Evolutionary conservation across 192 early-diverging fungal species (phyloP), one percentile per base, ranked within the genome.

Genomic region (Coemansia sp.): DNA sequence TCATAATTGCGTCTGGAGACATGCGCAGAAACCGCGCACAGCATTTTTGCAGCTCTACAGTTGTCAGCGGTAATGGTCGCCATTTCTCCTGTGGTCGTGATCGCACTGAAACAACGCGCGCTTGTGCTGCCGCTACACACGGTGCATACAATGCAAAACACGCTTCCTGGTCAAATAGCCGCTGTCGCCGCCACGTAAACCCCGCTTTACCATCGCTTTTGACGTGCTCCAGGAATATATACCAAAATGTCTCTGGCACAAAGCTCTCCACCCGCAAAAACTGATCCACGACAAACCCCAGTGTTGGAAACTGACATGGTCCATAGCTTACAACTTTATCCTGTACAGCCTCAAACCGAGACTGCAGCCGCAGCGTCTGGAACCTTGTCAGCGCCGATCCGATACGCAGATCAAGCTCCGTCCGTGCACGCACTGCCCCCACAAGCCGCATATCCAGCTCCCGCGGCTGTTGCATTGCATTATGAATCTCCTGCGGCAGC

Each of bases 361-460:
- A 48, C 56, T 76, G 78, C 20, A 98, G 80, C 10, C 72, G 68
- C 10, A 95, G 46, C 0, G 96, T 94, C 74, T 94, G 92, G 58
- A 95, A 92, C n/a, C 97, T 81, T 8, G 95, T 98, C 66, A 97
- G 93, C 0, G 91, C 90, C 2, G 93, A 90, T 0, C 97, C 97
- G 44, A 94, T 88, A 1, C 97, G 82, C 20, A 98, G 82, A 82
- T 99, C 97, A 8, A 99, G 80, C 74, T 99, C 97, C 0, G 65
- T 63, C 15, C 97, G 81, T 1, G 89, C 92, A 37, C 89, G 85
- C 0, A 99, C 97, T 0, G 97, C 95, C 20, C 80, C 78, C 0
- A 89, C 85, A 58, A 88, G 88, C 7, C 71, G 71, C 76, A 85
- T 78, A 63, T 99, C 94, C 11, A 99, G 62, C n/a, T 82, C 59